Base-by-base conservation (phyloP, 2,329 filamentous ascomycete genomes). In the Raffaelea deltoideospora region DNA sequence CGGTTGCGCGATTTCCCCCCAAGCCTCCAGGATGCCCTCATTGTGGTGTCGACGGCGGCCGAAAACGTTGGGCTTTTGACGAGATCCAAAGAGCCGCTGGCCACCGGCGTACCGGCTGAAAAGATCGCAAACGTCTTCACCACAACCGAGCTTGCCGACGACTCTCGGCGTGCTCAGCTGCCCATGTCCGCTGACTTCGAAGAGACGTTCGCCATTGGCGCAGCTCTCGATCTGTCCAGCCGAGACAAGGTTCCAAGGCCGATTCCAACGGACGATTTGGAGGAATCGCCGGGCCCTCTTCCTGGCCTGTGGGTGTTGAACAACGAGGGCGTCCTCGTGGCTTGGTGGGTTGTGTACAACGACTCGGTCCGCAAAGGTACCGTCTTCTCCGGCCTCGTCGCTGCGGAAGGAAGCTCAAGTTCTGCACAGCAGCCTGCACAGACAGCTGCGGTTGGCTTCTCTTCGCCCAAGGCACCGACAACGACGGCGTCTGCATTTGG, bases 261-360 rank as follows among this genome's bases (percentile, higher is more conserved):
- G 2, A 80, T 93, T 40, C 74, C 74, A 17, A 69, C 73, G 1
- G 79, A 90, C 43, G 75, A 93, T 50, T 74, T 92, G 33, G 70
- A 80, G 23, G 72, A 87, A 48, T 92, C 86, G 5, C 69, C 78
- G 0, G 76, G 74, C 1, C 88, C 90, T 11, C 59, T 96, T 9
- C 90, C 90, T 6, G 84, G 78, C 10, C 65, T 94, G 30, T 79
- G 90, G 67, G 69, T 85, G 22, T 63, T 98, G 14, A 96, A 92
- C 41, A 79, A 94, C 45, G 84, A 95, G 50, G 90, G 90, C 44
- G 61, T 93, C 10, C 63, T 98, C 14, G 76, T 74, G 32, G 70
- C 76, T 11, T 98, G 88, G 86, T 95, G 88, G 84, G 60, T 96
- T 31, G 71, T 96, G 17, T 95, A 95, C 58, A 74, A 80, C 26